These are phyloP conservation scores for Tagetes erecta DNA, from an alignment of 129 eudicot genomes.

Conservation along the genomic window DNA sequence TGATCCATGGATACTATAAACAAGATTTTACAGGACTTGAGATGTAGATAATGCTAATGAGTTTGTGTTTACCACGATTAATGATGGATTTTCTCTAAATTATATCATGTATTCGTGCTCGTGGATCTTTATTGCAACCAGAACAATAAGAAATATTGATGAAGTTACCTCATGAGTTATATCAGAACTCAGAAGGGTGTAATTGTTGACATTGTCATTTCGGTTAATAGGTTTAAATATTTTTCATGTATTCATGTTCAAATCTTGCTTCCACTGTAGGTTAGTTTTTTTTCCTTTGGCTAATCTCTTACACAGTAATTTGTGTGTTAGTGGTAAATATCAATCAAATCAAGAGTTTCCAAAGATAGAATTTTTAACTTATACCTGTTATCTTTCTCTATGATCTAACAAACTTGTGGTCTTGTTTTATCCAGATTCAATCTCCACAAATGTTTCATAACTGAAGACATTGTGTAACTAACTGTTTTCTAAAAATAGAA, in stretches of 20 bases:
- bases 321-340: background rate
- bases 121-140: conserved; percentile 71
- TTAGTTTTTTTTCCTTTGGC: too few relatives aligned
- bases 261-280: background rate
- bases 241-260: too few relatives aligned
- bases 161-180: conserved; percentile 58
- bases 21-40: background rate
- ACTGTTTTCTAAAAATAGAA: conserved; percentile 16
- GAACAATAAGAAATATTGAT: conserved; percentile 49
- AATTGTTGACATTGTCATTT: conserved; percentile 52
- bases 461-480: conserved; percentile 9
- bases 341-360: background rate
- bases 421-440: conserved; percentile 18
- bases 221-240: conserved; percentile 48
- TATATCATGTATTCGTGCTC: conserved; percentile 62
- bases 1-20: conserved; percentile 55
- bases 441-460: background rate
- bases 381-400: conserved; percentile 18
- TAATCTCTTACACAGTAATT: background rate
- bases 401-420: conserved; percentile 30
- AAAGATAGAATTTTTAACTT: conserved; percentile 15
- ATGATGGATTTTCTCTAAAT: conserved; percentile 60
- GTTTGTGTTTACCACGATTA: too few relatives aligned
- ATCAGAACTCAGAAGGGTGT: conserved; percentile 49
- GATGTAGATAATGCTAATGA: too few relatives aligned